Base-by-base conservation (phyloP, 441 rosid species). In the Manihot esculenta region DNA sequence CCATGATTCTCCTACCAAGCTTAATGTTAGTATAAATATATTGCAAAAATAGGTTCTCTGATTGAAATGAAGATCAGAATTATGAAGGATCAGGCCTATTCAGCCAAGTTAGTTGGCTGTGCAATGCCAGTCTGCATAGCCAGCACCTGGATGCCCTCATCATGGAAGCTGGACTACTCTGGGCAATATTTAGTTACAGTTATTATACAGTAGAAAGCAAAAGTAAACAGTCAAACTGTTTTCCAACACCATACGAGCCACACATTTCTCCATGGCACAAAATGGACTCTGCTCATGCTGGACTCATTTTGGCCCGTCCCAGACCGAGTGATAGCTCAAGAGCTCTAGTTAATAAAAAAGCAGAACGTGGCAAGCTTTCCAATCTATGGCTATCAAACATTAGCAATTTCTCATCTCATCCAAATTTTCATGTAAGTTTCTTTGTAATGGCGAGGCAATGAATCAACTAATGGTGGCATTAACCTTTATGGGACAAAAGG, bases 391-490 rank as follows among this genome's bases (percentile, higher is more conserved):
- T 54, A 64, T 15, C 33, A 64, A 26, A 55, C n/a, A 35, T 24
- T 7, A 48, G 14, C 27, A 48, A 44, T 35, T 64, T 49, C 57
- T 66, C 17, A 64, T 41, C 7, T 17, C 23, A 50, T 35, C 30
- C 68, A 57, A 58, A 64, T 53, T 20, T n/a, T 23, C 24, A 67
- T 30, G 44, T 42, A 50, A 20, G 35, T 64, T 49, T 51, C 56
- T 42, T 41, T 9, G 57, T 2, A 47, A 51, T 11, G 14, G 4
- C 6, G 26, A 17, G 35, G 41, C 6, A 3, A 41, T 15, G 69
- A 60, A 8, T 60, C 11, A 62, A 20, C 57, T 15, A 47, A 53
- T 5, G 41, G 45, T 48, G 27, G 41, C 41, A 5, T 35, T 35
- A 44, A 49, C 35, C 64, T 21, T 18, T 33, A 7, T 56, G 26